Evolutionary conservation across 2,329 filamentous ascomycete genomes (phyloP).

Genomic region (Malbranchea cinnamomea): DNA sequence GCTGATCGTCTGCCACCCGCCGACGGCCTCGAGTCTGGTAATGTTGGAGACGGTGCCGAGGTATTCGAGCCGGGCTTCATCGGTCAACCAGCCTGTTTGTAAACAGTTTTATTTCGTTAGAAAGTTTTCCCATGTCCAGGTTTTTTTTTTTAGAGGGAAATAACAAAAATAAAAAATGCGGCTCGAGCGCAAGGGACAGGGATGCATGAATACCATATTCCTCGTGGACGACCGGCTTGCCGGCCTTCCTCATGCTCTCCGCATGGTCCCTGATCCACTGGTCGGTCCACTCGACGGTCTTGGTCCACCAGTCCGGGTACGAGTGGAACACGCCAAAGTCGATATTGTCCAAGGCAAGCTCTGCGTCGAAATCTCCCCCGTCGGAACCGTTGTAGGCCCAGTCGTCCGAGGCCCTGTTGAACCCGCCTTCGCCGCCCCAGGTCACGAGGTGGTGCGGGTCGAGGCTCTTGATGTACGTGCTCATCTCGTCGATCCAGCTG

Average conservation of each 20-base stretch:
- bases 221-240: constrained; percentile 42
- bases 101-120: neutral
- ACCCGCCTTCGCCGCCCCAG: constrained; percentile 35
- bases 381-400: constrained; percentile 29
- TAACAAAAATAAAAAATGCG: neutral
- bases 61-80: constrained; percentile 33
- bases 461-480: constrained; percentile 37
- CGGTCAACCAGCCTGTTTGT: constrained; percentile 31
- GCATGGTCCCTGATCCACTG: constrained; percentile 43
- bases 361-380: constrained; percentile 40
- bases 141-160: no score
- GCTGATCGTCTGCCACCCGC: constrained; percentile 36
- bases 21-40: constrained; percentile 32
- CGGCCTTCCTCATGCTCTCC: constrained; percentile 24
- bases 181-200: no score
- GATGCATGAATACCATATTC: constrained; percentile 27
- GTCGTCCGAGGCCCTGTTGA: constrained; percentile 21
- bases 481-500: constrained; percentile 40
- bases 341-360: constrained; percentile 33
- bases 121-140: no score
- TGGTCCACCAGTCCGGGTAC: constrained; percentile 42
- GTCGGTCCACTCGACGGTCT: constrained; percentile 37
- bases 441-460: constrained; percentile 41
- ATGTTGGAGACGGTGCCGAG: constrained; percentile 29
- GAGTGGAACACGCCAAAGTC: constrained; percentile 43